Percentiles rank a stretch among this genome's conserved stretches.
These are phyloP conservation scores for Penstemon barbatus DNA, from an alignment of 257 asterid genomes.

Conservation along the genomic window DNA sequence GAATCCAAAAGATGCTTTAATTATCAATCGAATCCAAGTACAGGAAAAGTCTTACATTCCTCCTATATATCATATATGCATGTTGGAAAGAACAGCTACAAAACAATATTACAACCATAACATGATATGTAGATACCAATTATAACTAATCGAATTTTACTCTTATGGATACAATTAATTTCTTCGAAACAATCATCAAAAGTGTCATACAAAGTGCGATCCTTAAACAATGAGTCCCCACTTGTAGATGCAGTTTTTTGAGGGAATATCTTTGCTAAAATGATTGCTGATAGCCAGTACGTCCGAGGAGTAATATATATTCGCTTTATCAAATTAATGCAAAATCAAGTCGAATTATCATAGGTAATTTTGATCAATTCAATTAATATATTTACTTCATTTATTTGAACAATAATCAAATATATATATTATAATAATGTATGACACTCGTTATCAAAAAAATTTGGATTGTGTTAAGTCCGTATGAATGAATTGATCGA, in stretches of 20 bases:
- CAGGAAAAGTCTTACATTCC: constrained; percentile 13
- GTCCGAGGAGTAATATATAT: no score
- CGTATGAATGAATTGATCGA: no score
- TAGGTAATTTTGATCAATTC: no score
- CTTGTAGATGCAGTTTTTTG: not conserved
- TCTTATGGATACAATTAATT: not conserved
- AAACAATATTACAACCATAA: constrained; percentile 21
- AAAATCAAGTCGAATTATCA: no score
- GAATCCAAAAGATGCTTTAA: not conserved
- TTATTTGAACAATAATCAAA: no score
- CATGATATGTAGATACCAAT: no score
- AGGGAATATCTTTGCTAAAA: not conserved
- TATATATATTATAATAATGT: no score
- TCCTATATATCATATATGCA: not conserved
- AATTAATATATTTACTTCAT: no score
- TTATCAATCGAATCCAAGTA: constrained; percentile 21
- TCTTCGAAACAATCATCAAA: constrained; percentile 27
- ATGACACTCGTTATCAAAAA: no score
- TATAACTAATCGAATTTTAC: not conserved
- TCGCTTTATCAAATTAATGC: no score
- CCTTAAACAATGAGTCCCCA: constrained; percentile 40
- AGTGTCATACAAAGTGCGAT: constrained; percentile 40
- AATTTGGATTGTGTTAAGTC: no score
- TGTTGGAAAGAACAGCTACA: constrained; percentile 38
- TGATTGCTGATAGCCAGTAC: not conserved